Percentiles rank a stretch among this genome's conserved stretches.
Conservation (phyloP, 345 rosid species). For the Brassica rapa region DNA sequence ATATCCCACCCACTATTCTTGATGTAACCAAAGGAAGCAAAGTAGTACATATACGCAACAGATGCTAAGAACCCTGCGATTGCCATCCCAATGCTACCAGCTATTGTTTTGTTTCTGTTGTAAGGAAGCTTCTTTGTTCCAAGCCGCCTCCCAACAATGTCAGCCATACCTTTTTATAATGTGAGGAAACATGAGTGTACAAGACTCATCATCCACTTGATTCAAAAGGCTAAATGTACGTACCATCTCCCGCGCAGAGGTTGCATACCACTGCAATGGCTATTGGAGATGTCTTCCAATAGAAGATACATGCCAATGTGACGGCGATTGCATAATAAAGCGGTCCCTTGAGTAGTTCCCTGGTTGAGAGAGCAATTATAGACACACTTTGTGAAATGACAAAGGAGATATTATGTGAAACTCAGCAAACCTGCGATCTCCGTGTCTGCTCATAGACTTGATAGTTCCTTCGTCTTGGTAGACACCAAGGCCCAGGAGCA, state of each 20-base stretch:
- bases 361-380: conserved; percentile 42
- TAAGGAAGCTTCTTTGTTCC: conserved; percentile 74
- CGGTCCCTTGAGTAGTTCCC: conserved; percentile 96
- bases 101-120: conserved; percentile 76
- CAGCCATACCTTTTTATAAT: conserved; percentile 70
- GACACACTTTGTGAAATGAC: conserved; percentile 33
- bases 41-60: conserved; percentile 69
- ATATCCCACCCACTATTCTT: conserved; percentile 46
- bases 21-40: conserved; percentile 67
- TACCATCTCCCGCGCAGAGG: conserved; percentile 99
- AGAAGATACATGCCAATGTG: conserved; percentile 58
- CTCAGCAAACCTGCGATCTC: conserved; percentile 61
- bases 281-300: conserved; percentile 82
- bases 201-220: too few relatives aligned
- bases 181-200: not conserved
- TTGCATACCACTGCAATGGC: conserved; percentile 82
- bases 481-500: conserved; percentile 76
- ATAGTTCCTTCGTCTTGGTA: conserved; percentile 82
- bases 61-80: conserved; percentile 71
- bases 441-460: conserved; percentile 95
- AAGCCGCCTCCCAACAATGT: conserved; percentile 74
- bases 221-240: not conserved
- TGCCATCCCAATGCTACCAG: conserved; percentile 85
- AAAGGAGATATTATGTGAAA: not conserved
- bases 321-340: conserved; percentile 69